A percentile compares a stretch with the other conserved stretches of the same genome.
Evolutionary conservation across 495 filamentous ascomycete genomes (phyloP).

Genomic region (Hyaloscypha variabilis): DNA sequence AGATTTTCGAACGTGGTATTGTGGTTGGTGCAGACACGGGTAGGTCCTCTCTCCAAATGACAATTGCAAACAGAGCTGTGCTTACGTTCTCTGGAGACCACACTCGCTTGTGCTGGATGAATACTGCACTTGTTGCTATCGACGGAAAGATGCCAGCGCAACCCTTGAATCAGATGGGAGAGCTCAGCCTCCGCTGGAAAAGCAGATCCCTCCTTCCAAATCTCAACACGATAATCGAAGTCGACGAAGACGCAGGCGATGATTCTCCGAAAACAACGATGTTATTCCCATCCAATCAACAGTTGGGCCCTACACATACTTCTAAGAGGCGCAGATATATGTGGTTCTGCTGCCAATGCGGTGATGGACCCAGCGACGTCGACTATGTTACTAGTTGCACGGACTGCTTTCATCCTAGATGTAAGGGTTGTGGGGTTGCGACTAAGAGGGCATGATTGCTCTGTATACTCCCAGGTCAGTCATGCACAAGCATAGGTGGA

Average conservation of each 20-base stretch:
- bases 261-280: background rate
- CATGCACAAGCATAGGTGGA: background rate
- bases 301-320: background rate
- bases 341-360: slow-evolving; percentile 11
- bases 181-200: background rate
- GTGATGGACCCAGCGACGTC: background rate
- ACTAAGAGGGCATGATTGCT: background rate
- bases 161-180: background rate
- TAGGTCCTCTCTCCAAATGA: background rate
- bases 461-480: background rate
- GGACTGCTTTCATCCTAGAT: slow-evolving; percentile 5
- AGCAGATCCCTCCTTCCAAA: background rate
- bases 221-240: background rate
- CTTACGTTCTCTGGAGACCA: background rate
- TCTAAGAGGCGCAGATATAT: background rate
- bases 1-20: slow-evolving; percentile 7
- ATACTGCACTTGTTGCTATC: slow-evolving; percentile 10
- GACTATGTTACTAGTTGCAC: background rate
- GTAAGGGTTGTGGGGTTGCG: background rate
- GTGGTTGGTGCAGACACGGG: slow-evolving; percentile 1
- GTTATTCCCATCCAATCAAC: background rate
- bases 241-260: background rate
- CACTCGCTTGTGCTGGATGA: slow-evolving; percentile 14
- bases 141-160: background rate
- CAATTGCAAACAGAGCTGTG: background rate